A percentile compares a stretch with the other conserved stretches of the same genome.
Evolutionary conservation across 2,329 filamentous ascomycete species (phyloP).

Genomic region (Curvularia sp.): DNA sequence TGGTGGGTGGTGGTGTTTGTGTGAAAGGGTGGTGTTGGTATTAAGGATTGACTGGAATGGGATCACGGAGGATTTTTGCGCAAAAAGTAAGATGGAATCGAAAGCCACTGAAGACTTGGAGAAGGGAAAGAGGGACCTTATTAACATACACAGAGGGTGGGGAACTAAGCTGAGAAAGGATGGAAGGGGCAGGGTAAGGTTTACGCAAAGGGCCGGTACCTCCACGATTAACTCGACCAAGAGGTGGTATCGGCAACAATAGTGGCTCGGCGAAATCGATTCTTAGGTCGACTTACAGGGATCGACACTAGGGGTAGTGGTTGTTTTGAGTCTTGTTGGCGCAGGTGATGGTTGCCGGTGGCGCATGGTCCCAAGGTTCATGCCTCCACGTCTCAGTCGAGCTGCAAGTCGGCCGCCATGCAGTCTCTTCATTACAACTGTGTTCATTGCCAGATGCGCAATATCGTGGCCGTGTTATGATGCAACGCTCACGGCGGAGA

Average conservation of each 20-base stretch:
- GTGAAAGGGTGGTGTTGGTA: background rate
- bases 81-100: background rate
- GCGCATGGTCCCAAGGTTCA: background rate
- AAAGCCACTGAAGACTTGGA: background rate
- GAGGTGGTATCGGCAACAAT: background rate
- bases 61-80: background rate
- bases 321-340: background rate
- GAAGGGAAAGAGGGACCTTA: background rate
- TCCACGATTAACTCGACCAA: background rate
- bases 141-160: background rate
- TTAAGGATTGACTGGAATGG: slow-evolving; percentile 4
- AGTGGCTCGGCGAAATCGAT: slow-evolving; percentile 1
- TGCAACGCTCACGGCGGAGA: background rate
- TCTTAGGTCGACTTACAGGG: background rate
- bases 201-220: background rate
- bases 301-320: slow-evolving; percentile 1
- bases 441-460: background rate
- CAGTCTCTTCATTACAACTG: background rate
- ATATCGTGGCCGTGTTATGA: no score
- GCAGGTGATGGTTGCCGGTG: background rate
- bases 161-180: background rate
- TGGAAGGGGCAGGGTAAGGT: background rate
- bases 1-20: background rate
- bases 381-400: background rate
- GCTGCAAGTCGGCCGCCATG: background rate